Evolutionary conservation across 179 eudicot species (phyloP).

Genomic region (Beta macrorhiza): DNA sequence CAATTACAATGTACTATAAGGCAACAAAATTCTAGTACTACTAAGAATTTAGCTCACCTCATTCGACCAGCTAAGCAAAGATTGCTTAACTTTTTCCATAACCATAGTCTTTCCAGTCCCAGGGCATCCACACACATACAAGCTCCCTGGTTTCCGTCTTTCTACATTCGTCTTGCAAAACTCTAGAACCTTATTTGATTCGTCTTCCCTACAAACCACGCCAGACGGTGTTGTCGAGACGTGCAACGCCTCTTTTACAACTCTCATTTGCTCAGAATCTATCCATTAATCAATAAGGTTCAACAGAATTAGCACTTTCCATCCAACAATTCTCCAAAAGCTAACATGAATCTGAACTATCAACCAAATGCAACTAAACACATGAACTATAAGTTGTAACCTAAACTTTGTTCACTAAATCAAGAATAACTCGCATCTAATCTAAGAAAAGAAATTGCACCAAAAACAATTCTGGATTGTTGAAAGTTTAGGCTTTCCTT

Average conservation of each 20-base stretch:
- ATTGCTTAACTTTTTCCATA: constrained; percentile 73
- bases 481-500: neutral
- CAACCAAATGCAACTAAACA: neutral
- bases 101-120: constrained; percentile 95
- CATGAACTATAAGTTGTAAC: too few species aligned
- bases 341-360: neutral
- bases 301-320: constrained; percentile 7
- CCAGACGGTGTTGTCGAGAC: constrained; percentile 63
- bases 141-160: constrained; percentile 67
- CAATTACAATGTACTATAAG: neutral
- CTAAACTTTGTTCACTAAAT: neutral
- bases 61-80: constrained; percentile 58
- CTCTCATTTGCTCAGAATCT: constrained; percentile 69
- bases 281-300: neutral
- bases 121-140: constrained; percentile 90
- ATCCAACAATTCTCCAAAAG: neutral
- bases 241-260: constrained; percentile 82
- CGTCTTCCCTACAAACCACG: constrained; percentile 78
- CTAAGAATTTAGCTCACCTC: constrained; percentile 45
- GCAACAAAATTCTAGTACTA: too few species aligned
- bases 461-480: too few species aligned
- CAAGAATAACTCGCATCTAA: neutral
- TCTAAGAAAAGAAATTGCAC: neutral
- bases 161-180: constrained; percentile 73
- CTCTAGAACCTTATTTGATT: constrained; percentile 59